These are phyloP conservation scores for Leonotis leonurus DNA, from an alignment of 257 asterid genomes.

Conservation along the genomic window DNA sequence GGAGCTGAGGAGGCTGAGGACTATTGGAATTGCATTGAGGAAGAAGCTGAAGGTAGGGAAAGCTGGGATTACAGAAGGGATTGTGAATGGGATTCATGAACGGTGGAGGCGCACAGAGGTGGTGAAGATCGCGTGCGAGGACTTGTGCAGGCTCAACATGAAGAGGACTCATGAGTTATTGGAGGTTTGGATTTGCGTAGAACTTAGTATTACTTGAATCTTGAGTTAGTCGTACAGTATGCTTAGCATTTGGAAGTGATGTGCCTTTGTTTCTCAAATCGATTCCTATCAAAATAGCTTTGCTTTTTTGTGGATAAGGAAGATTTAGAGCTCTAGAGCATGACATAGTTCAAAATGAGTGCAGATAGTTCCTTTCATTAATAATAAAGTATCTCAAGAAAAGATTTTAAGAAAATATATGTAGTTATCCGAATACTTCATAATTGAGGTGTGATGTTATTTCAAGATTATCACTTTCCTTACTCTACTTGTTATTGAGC, in stretches of 20 bases:
- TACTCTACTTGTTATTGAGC: not conserved
- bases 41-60: slow-evolving; percentile 77
- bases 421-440: not conserved
- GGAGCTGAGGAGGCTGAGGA: slow-evolving; percentile 72
- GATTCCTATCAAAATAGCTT: not conserved
- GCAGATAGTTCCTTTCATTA: no score
- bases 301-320: no score
- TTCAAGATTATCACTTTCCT: not conserved
- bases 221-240: not conserved
- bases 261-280: not conserved
- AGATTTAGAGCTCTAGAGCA: not conserved
- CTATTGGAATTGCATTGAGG: slow-evolving; percentile 53
- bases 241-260: not conserved
- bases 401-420: not conserved
- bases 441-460: not conserved
- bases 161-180: slow-evolving; percentile 88
- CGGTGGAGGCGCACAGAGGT: slow-evolving; percentile 84
- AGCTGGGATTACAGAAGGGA: slow-evolving; percentile 93
- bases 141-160: slow-evolving; percentile 84
- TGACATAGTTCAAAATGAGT: no score
- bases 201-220: no score
- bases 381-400: no score
- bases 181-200: slow-evolving; percentile 68
- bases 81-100: slow-evolving; percentile 94
- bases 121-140: slow-evolving; percentile 80